Base-by-base conservation (phyloP, 2,329 filamentous ascomycete genomes). In the Dactylellina leptospora region DNA sequence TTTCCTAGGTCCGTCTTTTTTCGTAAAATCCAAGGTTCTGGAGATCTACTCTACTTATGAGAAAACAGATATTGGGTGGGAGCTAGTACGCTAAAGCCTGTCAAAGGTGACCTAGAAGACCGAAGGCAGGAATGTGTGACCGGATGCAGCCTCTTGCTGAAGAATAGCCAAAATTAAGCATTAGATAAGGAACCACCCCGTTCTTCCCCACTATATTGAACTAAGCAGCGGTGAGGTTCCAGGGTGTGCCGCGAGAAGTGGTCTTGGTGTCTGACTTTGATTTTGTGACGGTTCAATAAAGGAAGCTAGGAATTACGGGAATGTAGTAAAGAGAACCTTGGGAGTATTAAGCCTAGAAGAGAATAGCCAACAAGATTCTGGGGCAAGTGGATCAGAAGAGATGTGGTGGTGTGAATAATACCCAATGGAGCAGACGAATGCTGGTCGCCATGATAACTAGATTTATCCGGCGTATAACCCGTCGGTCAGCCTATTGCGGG, bases 91-190 rank as follows among this genome's bases (percentile, higher is more conserved):
- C 64, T 55, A 70, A n/a, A n/a, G 48, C 22, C 59, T 63, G 53
- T 20, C 23, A 51, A 44, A 48, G 25, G 40, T 30, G 30, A 59
- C 36, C 50, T 63, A 63, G 36, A 61, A 53, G 58, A 62, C 66
- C 44, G 42, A 51, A 71, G 66, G 51, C 48, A 62, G 58, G 58
- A 63, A 71, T 71, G 58, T 48, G 55, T 58, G 58, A 54, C 66
- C 66, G 66, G 58, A 71, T 71, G 66, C 66, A 71, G 66, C 51
- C 45, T 62, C 20, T 71, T 63, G n/a, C 51, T 58, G 51, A 62
- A 58, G 54, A 71, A 71, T 71, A 71, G 66, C 66, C 66, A 71
- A 71, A 71, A 71, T 71, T 58, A 63, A 71, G 66, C 64, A 60
- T 63, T 71, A 54, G 66, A 71, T 71, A 71, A 71, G 66, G 64